Evolutionary conservation across 805 yeast genomes (phyloP).

Genomic region (Clavispora phyllophila): DNA sequence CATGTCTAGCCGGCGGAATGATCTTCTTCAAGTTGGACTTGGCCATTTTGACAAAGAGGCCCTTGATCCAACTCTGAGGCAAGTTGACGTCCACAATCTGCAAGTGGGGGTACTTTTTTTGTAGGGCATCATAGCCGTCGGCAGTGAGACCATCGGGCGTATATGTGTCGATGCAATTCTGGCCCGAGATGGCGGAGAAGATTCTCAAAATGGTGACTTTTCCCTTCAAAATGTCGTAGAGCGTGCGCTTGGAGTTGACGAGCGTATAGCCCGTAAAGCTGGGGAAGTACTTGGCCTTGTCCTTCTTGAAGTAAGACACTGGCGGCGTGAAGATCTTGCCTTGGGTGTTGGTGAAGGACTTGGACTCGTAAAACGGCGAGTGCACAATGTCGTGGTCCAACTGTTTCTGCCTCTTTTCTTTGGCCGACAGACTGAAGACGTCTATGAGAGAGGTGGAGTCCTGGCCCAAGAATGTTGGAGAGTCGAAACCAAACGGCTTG

Average conservation of each 20-base stretch:
- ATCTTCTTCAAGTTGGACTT: conserved; percentile 38
- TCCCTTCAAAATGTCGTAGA: conserved; percentile 37
- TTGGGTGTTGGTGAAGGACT: conserved; percentile 50
- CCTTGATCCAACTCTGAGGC: conserved; percentile 70
- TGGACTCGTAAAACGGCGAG: conserved; percentile 40
- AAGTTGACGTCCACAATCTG: conserved; percentile 75
- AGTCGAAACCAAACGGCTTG: conserved; percentile 37
- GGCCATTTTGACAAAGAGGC: conserved; percentile 47
- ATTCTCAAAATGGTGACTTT: conserved; percentile 62
- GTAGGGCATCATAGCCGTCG: conserved; percentile 38
- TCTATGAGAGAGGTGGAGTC: conserved; percentile 13
- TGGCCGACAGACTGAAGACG: conserved; percentile 30
- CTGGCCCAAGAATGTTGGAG: conserved; percentile 18
- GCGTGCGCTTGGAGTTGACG: conserved; percentile 28
- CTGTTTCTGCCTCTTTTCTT: conserved; percentile 33
- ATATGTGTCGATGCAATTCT: conserved; percentile 57
- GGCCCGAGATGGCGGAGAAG: conserved; percentile 67
- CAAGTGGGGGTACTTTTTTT: conserved; percentile 41
- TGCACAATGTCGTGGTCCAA: conserved; percentile 39
- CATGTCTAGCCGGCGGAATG: conserved; percentile 46
- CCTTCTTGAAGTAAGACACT: conserved; percentile 65
- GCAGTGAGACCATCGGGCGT: conserved; percentile 43
- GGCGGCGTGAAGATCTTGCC: conserved; percentile 89
- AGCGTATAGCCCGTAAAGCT: conserved; percentile 61
- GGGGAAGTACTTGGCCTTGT: conserved; percentile 77